A percentile compares a stretch with the other conserved stretches of the same genome.
Evolutionary conservation across 345 rosid species (phyloP).

Genomic region (Toxicodendron radicans): DNA sequence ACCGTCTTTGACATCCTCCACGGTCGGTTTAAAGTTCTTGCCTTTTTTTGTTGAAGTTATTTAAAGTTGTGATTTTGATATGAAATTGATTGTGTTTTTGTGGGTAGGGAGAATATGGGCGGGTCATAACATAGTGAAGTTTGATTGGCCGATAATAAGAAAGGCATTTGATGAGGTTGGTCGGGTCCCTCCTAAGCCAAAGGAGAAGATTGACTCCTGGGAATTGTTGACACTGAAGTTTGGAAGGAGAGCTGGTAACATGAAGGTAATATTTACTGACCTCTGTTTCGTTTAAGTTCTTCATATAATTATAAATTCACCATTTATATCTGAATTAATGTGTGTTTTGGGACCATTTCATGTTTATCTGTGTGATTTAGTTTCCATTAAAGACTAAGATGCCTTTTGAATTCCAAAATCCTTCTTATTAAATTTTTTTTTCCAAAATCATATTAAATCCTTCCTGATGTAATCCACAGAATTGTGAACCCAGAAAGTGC

Average conservation of each 20-base stretch:
- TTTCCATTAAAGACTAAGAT: too few species aligned
- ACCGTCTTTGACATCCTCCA: slow-evolving; percentile 69
- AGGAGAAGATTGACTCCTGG: slow-evolving; percentile 70
- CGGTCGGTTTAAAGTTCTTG: slow-evolving; percentile 30
- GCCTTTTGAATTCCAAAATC: too few species aligned
- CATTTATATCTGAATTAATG: too few species aligned
- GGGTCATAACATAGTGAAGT: slow-evolving; percentile 82
- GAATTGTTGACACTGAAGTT: slow-evolving; percentile 67
- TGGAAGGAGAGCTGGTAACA: slow-evolving; percentile 89
- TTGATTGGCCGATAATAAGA: slow-evolving; percentile 76
- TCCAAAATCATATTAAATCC: too few species aligned
- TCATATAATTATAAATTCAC: too few species aligned
- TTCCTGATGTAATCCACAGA: too few species aligned
- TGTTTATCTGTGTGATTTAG: too few species aligned
- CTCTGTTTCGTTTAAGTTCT: neutral
- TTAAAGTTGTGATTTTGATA: neutral
- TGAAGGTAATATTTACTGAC: slow-evolving; percentile 55
- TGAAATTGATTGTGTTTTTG: too few species aligned
- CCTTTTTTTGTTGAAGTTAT: neutral
- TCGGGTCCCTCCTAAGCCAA: slow-evolving; percentile 70
- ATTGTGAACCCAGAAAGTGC: too few species aligned
- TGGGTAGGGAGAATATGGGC: slow-evolving; percentile 87
- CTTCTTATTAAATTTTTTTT: too few species aligned
- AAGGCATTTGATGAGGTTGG: slow-evolving; percentile 79
- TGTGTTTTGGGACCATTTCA: too few species aligned